phyloP scores from a whole-genome alignment of 164 flowering plant species.

The Litsea cubeba region DNA sequence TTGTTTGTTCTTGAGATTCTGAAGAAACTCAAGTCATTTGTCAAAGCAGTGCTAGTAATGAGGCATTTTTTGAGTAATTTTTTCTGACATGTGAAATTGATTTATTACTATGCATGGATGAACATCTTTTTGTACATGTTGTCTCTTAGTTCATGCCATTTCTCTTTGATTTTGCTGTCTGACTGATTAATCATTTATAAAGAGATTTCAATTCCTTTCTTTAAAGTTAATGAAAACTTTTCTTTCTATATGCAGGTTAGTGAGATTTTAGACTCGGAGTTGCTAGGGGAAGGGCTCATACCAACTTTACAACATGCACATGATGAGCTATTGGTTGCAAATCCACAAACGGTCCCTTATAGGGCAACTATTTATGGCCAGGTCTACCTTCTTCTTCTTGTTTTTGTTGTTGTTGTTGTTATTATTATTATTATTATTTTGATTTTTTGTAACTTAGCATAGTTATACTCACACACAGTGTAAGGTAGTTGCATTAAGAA shows the following conservation, averaged over 20 bases:
- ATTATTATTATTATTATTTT: too few relatives aligned
- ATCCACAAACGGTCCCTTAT: slow-evolving; percentile 72
- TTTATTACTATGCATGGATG: background rate
- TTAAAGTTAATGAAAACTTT: background rate
- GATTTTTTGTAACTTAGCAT: too few relatives aligned
- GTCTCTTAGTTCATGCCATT: background rate
- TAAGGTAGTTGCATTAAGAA: too few relatives aligned
- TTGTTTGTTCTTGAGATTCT: background rate
- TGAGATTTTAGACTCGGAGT: slow-evolving; percentile 98
- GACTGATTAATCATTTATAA: background rate
- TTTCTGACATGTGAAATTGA: too few relatives aligned
- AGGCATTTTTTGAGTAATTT: background rate
- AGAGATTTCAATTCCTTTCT: background rate
- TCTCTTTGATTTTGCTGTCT: background rate
- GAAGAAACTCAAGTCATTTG: background rate
- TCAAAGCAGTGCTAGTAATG: background rate
- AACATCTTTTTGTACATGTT: background rate
- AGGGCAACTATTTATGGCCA: slow-evolving; percentile 79
- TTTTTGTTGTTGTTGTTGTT: background rate
- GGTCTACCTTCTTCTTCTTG: slow-evolving; percentile 31
- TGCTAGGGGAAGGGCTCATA: slow-evolving; percentile 91
- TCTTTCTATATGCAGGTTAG: slow-evolving; percentile 60
- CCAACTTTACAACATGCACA: slow-evolving; percentile 94
- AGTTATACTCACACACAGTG: too few relatives aligned
- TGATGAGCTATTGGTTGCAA: slow-evolving; percentile 66